These are phyloP conservation scores for Teratosphaeria gauchensis DNA, from an alignment of 2,329 filamentous ascomycete genomes.

Conservation along the genomic window DNA sequence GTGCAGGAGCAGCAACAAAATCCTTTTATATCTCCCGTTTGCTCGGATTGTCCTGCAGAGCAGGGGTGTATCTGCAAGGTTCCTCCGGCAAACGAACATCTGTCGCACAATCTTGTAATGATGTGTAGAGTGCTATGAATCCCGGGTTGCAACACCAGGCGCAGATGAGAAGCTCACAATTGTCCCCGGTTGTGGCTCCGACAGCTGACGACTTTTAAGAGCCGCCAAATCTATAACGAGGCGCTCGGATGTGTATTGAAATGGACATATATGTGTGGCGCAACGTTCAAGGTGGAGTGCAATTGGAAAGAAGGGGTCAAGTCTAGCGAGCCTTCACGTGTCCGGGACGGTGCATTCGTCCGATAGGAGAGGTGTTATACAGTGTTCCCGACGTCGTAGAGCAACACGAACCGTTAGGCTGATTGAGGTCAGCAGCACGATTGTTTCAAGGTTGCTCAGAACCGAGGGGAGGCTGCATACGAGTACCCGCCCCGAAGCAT, in stretches of 20 bases:
- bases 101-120: constrained; percentile 2
- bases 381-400: background rate
- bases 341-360: background rate
- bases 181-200: background rate
- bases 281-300: background rate
- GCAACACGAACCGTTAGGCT: background rate
- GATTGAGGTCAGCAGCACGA: constrained; percentile 4
- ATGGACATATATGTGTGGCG: background rate
- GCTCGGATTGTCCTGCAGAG: constrained; percentile 1
- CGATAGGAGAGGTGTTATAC: background rate
- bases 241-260: background rate
- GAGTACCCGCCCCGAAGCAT: constrained; percentile 1
- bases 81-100: constrained; percentile 4
- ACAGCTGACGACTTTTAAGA: background rate
- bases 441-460: constrained; percentile 8
- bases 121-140: background rate
- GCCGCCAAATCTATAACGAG: background rate
- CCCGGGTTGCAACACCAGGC: background rate
- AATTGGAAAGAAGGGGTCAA: background rate
- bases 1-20: background rate
- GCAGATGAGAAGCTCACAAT: background rate
- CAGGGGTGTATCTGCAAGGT: constrained; percentile 3
- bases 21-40: constrained; percentile 2
- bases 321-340: background rate
- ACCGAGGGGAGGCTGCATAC: constrained; percentile 5